phyloP scores from a whole-genome alignment of 2,329 filamentous ascomycete genomes.

The Stagonosporopsis tanaceti region DNA sequence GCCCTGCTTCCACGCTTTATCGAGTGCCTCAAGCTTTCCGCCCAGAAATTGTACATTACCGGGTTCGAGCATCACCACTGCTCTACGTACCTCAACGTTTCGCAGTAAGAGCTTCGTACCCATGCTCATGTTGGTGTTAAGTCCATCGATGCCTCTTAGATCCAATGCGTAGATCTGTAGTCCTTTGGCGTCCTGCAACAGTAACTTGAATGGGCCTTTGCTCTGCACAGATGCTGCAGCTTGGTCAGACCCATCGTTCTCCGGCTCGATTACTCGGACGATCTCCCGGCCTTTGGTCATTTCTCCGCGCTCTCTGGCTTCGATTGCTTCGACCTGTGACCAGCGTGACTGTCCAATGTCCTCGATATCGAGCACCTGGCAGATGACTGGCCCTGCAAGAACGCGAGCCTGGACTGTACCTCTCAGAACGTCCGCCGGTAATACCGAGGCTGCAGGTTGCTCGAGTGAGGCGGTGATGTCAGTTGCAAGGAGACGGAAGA shows the following conservation, averaged over 20 bases:
- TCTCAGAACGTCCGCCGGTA: conserved; percentile 67
- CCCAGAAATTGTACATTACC: conserved; percentile 76
- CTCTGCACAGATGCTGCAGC: conserved; percentile 38
- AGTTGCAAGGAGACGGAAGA: conserved; percentile 78
- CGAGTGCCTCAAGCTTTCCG: conserved; percentile 83
- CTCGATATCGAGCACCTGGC: conserved; percentile 87
- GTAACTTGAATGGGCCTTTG: conserved; percentile 77
- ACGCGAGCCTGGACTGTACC: conserved; percentile 63
- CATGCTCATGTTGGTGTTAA: conserved; percentile 74
- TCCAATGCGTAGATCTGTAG: conserved; percentile 78
- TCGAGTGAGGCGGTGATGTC: conserved; percentile 73
- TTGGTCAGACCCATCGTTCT: conserved; percentile 50
- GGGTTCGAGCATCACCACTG: conserved; percentile 79
- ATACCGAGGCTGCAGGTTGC: conserved; percentile 52
- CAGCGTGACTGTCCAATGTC: conserved; percentile 82
- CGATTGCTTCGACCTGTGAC: conserved; percentile 86
- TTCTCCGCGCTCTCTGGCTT: conserved; percentile 76
- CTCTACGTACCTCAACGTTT: conserved; percentile 73
- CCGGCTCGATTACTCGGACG: conserved; percentile 71
- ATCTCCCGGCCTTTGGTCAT: conserved; percentile 80
- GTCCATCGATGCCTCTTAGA: conserved; percentile 68
- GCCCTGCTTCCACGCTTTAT: conserved; percentile 77
- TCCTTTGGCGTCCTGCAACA: conserved; percentile 77
- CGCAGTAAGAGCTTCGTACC: conserved; percentile 82
- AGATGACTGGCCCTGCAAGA: conserved; percentile 69